Base-by-base conservation (phyloP, 805 yeast species). In the Cyberlindnera japonica region DNA sequence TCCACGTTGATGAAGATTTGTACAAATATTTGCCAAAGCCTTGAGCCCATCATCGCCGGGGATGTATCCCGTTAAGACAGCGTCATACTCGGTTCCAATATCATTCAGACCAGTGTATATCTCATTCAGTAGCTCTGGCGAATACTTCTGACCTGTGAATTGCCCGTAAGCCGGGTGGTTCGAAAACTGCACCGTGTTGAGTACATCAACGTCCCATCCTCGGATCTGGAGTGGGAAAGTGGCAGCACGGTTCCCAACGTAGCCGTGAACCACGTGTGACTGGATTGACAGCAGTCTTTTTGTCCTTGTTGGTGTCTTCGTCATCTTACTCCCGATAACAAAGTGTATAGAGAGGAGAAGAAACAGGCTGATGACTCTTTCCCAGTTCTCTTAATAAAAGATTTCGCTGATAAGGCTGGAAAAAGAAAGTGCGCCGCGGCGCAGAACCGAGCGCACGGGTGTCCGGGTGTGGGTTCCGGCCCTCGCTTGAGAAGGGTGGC, bases 221-320 rank as follows among this genome's bases (percentile, higher is more conserved):
- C 77, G 69, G 30, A 79, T 67, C 57, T 91, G 97, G 17, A 91
- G 64, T 0, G 98, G 96, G 57, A 93, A 85, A 3, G 91, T 84
- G 1, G 93, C 86, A 0, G 96, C 95, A 42, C 81, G 75, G 59
- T 89, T 89, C 1, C 99, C 99, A 2, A 93, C 99, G 54, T 87
- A 83, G 3, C 99, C 99, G 58, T 91, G 98, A 3, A 79, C 89
- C 2, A 93, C 98, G 61, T 93, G 97, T 4, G 96, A 87, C 51
- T 87, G 91, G 9, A 89, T 69, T 3, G 85, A 72, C 2, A 83
- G 68, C 9, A 67, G 53, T 35, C 50, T 58, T 31, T 39, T 39
- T 7, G 16, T 17, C 6, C 33, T 28, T 25, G 38, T n/a, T 15
- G 23, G 23, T 19, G 40, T 23, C 29, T 18, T 24, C 14, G 25